A percentile compares a stretch with the other conserved stretches of the same genome.
These are phyloP conservation scores for Aspergillus sp. DNA, from an alignment of 2,329 filamentous ascomycete genomes.

Conservation along the genomic window DNA sequence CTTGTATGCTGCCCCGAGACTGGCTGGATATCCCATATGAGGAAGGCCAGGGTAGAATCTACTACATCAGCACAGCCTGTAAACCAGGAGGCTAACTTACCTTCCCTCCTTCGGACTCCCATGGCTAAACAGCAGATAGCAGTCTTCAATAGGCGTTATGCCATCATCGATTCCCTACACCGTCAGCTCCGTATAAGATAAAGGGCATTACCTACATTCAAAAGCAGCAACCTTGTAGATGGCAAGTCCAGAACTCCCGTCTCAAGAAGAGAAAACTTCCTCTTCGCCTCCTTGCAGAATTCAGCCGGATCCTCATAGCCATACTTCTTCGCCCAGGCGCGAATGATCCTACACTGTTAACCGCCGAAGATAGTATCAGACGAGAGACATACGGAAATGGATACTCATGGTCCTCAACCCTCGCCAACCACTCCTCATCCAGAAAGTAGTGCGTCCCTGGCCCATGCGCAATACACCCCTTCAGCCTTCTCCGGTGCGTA, in stretches of 20 bases:
- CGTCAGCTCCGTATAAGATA: neutral
- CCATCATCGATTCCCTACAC: slow-evolving; percentile 61
- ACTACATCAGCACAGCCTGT: neutral
- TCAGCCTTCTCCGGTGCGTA: slow-evolving; percentile 58
- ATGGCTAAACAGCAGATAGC: slow-evolving; percentile 63
- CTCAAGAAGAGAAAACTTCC: slow-evolving; percentile 63
- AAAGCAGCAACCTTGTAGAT: slow-evolving; percentile 58
- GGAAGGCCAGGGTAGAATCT: slow-evolving; percentile 58
- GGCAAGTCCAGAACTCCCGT: slow-evolving; percentile 58
- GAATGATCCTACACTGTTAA: slow-evolving; percentile 42
- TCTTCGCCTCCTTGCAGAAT: slow-evolving; percentile 55
- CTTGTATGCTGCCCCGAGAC: slow-evolving; percentile 38
- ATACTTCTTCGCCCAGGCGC: slow-evolving; percentile 62
- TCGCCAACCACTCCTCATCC: slow-evolving; percentile 58
- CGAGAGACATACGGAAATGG: slow-evolving; percentile 53
- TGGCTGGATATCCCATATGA: slow-evolving; percentile 67
- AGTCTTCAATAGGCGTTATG: slow-evolving; percentile 68
- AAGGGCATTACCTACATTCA: slow-evolving; percentile 52
- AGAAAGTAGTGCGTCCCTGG: slow-evolving; percentile 65
- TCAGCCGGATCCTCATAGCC: slow-evolving; percentile 59
- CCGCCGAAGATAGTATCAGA: neutral
- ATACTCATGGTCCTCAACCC: slow-evolving; percentile 66
- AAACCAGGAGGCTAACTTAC: slow-evolving; percentile 25
- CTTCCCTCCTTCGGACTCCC: slow-evolving; percentile 65
- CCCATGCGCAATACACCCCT: slow-evolving; percentile 62